Base-by-base conservation (phyloP, 1,284 basidiomycete genomes). In the Puccinia hordei region DNA sequence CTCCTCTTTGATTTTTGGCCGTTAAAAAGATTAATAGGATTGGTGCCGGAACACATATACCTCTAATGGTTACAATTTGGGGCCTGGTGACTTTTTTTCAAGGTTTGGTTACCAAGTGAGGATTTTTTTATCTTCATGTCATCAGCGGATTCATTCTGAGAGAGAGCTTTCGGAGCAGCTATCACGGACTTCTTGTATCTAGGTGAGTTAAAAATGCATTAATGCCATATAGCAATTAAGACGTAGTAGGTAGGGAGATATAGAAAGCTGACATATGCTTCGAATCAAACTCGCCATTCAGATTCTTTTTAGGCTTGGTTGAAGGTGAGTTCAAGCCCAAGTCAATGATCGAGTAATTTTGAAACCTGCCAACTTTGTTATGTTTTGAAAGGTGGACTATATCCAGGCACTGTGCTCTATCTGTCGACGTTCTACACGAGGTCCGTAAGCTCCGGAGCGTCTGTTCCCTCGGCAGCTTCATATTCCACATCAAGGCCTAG, bases 401-500 rank as follows among this genome's bases (percentile, higher is more conserved):
- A 44, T 30, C 73, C 73, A 10, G 59, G 27, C 15, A 33, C 55
- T 24, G 49, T 75, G 24, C 59, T 75, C 12, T 75, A 75, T 17
- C 6, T 75, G 44, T 57, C 73, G 5, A 75, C 59, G 5, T 75
- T 75, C 8, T 75, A 75, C 27, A 75, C 59, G 8, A 49, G 73
- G 73, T 75, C 4, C 10, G 55, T 19, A 49, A 15, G 46, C 17
- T 3, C 8, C 8, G 22, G n/a, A 27, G 22, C 4, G 17, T 6
- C 30, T 49, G 33, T 30, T 33, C 5, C 17, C 57, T 35, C n/a
- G 17, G 13, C 17, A 33, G 30, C 5, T 61, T 61, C 33, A 1
- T 35, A 19, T 33, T 33, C 8, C 27, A n/a, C n/a, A n/a, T 13
- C 57, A 61, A 33, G 15, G 9, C 30, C 30, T 8, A 2, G 13